These are phyloP conservation scores for Scenedesmus sp. DNA, from an alignment of 163 green algal genomes.

Conservation along the genomic window DNA sequence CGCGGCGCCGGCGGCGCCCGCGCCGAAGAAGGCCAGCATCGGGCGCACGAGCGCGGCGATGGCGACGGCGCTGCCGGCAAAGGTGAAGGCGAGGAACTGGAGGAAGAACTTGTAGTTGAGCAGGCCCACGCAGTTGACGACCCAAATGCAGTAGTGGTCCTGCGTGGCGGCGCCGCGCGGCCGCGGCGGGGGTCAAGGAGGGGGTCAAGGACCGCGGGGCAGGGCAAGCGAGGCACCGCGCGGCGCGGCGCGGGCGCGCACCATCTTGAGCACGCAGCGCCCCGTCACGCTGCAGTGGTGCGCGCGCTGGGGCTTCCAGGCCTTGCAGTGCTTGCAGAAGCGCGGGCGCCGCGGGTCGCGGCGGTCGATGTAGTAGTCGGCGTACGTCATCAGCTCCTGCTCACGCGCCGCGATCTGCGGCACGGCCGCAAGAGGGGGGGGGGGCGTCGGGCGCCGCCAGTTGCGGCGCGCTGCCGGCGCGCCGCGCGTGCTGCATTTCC, in stretches of 20 bases:
- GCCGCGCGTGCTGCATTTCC: neutral
- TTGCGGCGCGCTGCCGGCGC: neutral
- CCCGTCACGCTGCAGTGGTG: slow-evolving; percentile 84
- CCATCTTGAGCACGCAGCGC: slow-evolving; percentile 77
- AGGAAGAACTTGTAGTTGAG: slow-evolving; percentile 95
- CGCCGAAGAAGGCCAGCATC: slow-evolving; percentile 69
- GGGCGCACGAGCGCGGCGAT: slow-evolving; percentile 55
- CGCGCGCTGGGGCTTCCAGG: slow-evolving; percentile 86
- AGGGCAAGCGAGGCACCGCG: no score
- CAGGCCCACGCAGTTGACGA: slow-evolving; percentile 87
- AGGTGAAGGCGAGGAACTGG: slow-evolving; percentile 82
- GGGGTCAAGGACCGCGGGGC: no score
- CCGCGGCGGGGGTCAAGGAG: no score
- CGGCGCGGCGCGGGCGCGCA: neutral
- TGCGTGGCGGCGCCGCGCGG: neutral
- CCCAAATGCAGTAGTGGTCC: slow-evolving; percentile 86
- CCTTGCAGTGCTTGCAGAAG: slow-evolving; percentile 75
- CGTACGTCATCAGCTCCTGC: slow-evolving; percentile 58
- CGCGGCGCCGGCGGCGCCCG: no score
- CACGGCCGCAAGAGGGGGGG: neutral
- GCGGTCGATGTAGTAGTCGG: slow-evolving; percentile 38
- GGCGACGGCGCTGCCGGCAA: slow-evolving; percentile 50
- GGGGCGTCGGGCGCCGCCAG: neutral
- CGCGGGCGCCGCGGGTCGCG: slow-evolving; percentile 60
- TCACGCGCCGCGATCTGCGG: slow-evolving; percentile 52